Evolutionary conservation across 805 yeast species (phyloP).

Genomic region (Kregervanrija fluxuum): DNA sequence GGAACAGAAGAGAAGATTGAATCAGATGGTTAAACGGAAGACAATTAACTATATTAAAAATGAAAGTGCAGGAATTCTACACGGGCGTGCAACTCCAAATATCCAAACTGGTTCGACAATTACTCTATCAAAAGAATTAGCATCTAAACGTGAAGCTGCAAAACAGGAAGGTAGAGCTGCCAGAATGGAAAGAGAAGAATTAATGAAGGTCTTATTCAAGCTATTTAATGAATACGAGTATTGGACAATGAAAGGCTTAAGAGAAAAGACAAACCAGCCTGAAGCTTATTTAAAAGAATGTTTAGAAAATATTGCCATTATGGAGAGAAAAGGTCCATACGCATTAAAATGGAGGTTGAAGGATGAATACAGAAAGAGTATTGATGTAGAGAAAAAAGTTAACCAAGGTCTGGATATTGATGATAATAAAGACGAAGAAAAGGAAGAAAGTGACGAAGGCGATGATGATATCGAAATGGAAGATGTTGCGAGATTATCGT

Average conservation of each 20-base stretch:
- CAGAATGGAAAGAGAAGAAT: slow-evolving; percentile 88
- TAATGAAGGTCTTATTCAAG: slow-evolving; percentile 80
- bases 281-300: slow-evolving; percentile 89
- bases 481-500: slow-evolving; percentile 39
- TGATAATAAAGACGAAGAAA: slow-evolving; percentile 28
- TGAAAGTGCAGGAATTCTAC: slow-evolving; percentile 77
- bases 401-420: slow-evolving; percentile 43
- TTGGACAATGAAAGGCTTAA: slow-evolving; percentile 91
- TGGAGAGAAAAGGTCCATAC: slow-evolving; percentile 93
- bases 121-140: slow-evolving; percentile 54
- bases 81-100: slow-evolving; percentile 81
- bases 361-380: slow-evolving; percentile 78
- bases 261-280: slow-evolving; percentile 93
- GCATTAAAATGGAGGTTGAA: slow-evolving; percentile 85
- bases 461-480: slow-evolving; percentile 72
- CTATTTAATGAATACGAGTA: slow-evolving; percentile 92
- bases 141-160: slow-evolving; percentile 45
- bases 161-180: slow-evolving; percentile 78
- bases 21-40: slow-evolving; percentile 33
- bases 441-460: slow-evolving; percentile 52
- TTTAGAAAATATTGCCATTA: slow-evolving; percentile 78
- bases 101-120: slow-evolving; percentile 63
- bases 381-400: slow-evolving; percentile 70
- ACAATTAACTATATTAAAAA: slow-evolving; percentile 50
- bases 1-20: slow-evolving; percentile 30